Evolutionary conservation across 2,329 filamentous ascomycete species (phyloP).

Genomic region (Fragosphaeria purpurea): DNA sequence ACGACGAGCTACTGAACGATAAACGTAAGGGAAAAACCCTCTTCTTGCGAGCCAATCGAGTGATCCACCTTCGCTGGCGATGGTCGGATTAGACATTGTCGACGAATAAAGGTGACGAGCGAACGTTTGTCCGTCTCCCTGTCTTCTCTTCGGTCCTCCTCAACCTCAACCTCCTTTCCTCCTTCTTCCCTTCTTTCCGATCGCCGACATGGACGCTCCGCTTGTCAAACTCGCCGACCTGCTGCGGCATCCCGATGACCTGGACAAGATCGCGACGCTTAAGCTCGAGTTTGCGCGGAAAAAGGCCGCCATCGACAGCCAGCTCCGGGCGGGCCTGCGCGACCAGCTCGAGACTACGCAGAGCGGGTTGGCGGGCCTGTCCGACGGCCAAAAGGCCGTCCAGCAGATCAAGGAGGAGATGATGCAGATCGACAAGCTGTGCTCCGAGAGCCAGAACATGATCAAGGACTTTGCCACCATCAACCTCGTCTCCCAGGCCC

Average conservation of each 20-base stretch:
- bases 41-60: no score
- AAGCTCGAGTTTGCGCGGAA: constrained; percentile 92
- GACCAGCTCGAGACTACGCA: constrained; percentile 94
- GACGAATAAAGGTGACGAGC: background rate
- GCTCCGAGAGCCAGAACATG: constrained; percentile 94
- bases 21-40: no score
- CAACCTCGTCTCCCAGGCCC: constrained; percentile 84
- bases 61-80: constrained; percentile 2
- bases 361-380: constrained; percentile 79
- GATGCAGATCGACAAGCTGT: constrained; percentile 96
- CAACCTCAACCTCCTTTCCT: background rate
- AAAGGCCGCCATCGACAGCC: constrained; percentile 81
- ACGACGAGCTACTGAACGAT: no score
- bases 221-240: constrained; percentile 82
- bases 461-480: constrained; percentile 93
- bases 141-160: background rate
- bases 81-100: background rate
- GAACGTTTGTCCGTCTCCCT: background rate
- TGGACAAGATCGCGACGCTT: constrained; percentile 86
- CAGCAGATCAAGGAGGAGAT: constrained; percentile 95
- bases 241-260: constrained; percentile 88
- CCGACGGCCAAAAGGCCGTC: constrained; percentile 83
- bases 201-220: constrained; percentile 50
- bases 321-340: constrained; percentile 76
- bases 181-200: background rate